These are phyloP conservation scores for Vaccinium darrowii DNA, from an alignment of 148 eudicot genomes.

Conservation along the genomic window DNA sequence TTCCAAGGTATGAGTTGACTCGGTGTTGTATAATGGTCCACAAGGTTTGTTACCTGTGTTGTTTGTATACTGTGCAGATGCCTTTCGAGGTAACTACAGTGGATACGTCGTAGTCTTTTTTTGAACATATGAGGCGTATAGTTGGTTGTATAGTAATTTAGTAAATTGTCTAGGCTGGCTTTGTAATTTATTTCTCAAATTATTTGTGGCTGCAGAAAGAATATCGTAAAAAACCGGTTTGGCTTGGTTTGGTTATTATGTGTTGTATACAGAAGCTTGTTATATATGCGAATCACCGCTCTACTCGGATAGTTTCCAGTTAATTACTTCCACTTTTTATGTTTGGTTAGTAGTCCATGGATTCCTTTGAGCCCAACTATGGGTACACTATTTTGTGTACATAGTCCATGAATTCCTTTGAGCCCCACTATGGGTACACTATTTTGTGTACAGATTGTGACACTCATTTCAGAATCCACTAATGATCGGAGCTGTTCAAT, in stretches of 20 bases:
- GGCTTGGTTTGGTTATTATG: neutral
- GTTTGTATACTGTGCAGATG: conserved; percentile 3
- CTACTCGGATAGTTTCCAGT: neutral
- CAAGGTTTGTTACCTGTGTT: neutral
- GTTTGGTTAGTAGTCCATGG: too few species aligned
- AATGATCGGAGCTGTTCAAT: too few species aligned
- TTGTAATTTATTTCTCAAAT: neutral
- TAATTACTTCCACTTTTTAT: neutral
- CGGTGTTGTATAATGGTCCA: neutral
- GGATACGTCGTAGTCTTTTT: neutral
- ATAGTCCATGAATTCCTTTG: too few species aligned
- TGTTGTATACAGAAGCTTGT: neutral
- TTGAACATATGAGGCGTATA: neutral
- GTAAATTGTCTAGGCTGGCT: neutral
- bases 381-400: too few species aligned
- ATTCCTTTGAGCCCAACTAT: too few species aligned
- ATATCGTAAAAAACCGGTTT: neutral
- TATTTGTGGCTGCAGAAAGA: neutral
- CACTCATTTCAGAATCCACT: too few species aligned
- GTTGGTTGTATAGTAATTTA: neutral
- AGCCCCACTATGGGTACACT: too few species aligned
- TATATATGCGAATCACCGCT: neutral
- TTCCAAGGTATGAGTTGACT: neutral
- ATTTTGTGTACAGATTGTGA: too few species aligned
- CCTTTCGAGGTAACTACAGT: neutral